Base-by-base conservation (phyloP, 2,329 filamentous ascomycete genomes). In the Cytospora chrysosperma region DNA sequence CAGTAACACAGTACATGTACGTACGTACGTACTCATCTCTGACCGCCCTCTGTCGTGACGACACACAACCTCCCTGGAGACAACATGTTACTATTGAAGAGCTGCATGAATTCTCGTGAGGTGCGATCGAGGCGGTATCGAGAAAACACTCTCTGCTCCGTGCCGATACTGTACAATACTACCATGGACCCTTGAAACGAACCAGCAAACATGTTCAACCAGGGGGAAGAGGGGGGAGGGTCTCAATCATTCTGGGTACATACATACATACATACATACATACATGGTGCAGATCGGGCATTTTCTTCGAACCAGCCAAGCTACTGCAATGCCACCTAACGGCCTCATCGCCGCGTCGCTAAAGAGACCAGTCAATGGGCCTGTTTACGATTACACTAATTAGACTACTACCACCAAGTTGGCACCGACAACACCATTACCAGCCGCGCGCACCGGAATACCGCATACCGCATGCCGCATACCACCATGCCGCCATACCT, bases 281-380 rank as follows among this genome's bases (percentile, higher is more conserved):
- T n/a, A n/a, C n/a, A n/a, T n/a, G n/a, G n/a, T n/a, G n/a, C n/a
- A 40, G 34, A 51, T 52, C 51, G 43, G 59, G 63, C 24, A 49
- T 61, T 53, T 50, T 57, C 8, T 3, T 37, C 24, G 49, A 60
- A 27, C 28, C n/a, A 28, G 43, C 53, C 60, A 40, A 51, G 49
- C 64, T 65, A 63, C 61, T 65, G 64, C 64, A 65, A 57, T 61
- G 47, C 47, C 49, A 63, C 61, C 54, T 19, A 37, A 43, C 43
- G 37, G 34, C 26, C 52, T 56, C 49, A 54, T 40, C 40, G n/a
- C 43, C 53, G 40, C 34, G 7, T 54, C 28, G 32, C 24, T 43
- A 21, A 26, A 27, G 40, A 30, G 37, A 34, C 26, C 50, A 55
- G 55, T 32, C 50, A 62, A 32, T 17, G 28, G 21, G n/a, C 32